These are phyloP conservation scores for Cadophora sp. DNA, from an alignment of 2,329 filamentous ascomycete species.

Conservation along the genomic window DNA sequence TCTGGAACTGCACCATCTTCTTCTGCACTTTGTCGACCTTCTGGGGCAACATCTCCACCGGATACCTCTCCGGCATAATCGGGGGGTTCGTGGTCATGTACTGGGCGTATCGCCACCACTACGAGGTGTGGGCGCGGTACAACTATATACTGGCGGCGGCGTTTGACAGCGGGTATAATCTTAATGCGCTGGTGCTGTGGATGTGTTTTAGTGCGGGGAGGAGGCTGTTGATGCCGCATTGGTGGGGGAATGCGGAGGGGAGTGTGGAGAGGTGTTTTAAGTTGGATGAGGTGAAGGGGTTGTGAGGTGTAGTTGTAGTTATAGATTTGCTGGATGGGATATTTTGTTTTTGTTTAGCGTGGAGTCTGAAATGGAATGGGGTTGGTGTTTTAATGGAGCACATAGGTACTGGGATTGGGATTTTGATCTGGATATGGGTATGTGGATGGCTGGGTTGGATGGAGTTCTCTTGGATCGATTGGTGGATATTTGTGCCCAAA, in stretches of 20 bases:
- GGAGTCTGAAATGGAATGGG: too few species aligned
- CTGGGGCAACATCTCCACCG: slow-evolving; percentile 67
- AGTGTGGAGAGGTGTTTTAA: slow-evolving; percentile 66
- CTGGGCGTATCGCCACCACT: slow-evolving; percentile 61
- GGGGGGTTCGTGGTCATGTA: slow-evolving; percentile 68
- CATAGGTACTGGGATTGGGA: too few species aligned
- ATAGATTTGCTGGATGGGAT: background rate
- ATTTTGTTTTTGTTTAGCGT: too few species aligned
- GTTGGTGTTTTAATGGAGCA: too few species aligned
- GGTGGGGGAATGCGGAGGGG: slow-evolving; percentile 66
- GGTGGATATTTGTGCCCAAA: too few species aligned
- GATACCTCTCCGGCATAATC: slow-evolving; percentile 61
- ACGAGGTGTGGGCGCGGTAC: slow-evolving; percentile 64
- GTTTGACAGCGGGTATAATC: slow-evolving; percentile 67
- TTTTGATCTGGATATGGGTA: too few species aligned
- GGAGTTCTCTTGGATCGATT: too few species aligned
- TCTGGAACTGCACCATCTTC: slow-evolving; percentile 69
- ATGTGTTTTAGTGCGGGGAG: slow-evolving; percentile 63
- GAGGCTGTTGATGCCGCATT: slow-evolving; percentile 64
- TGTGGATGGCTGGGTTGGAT: too few species aligned
- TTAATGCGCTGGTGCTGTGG: slow-evolving; percentile 67
- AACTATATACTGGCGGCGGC: slow-evolving; percentile 67
- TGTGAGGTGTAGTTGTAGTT: background rate
- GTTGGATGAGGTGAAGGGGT: slow-evolving; percentile 35
- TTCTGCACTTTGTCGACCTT: slow-evolving; percentile 61